A percentile compares a stretch with the other conserved stretches of the same genome.
Evolutionary conservation across 225 moss, liverwort and hornwort species (phyloP).

Genomic region (Physcomitrellopsis africana): DNA sequence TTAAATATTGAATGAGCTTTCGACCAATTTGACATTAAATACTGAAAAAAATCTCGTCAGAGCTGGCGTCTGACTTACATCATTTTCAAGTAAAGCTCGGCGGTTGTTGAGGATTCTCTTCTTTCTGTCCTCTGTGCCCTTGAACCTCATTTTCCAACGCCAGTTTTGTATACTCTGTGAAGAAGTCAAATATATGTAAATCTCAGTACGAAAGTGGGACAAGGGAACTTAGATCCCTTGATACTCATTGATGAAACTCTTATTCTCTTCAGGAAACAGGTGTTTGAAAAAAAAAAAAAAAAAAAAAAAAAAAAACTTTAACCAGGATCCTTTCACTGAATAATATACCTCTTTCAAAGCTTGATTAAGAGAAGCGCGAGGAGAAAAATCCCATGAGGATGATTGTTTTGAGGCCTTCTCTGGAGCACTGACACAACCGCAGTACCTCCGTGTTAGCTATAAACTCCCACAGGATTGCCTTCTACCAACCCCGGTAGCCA

Average conservation of each 20-base stretch:
- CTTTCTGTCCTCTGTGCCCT: constrained; percentile 75
- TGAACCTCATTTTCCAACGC: constrained; percentile 87
- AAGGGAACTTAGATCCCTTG: neutral
- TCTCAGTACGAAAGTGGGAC: neutral
- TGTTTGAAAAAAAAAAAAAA: neutral
- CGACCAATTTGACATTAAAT: neutral
- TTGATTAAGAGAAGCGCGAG: constrained; percentile 68
- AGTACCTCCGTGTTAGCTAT: constrained; percentile 2
- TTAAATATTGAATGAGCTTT: too few relatives aligned
- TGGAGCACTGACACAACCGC: constrained; percentile 62
- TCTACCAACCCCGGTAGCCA: neutral
- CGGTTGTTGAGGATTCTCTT: constrained; percentile 71
- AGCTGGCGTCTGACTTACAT: constrained; percentile 50
- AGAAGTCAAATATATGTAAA: constrained; percentile 14
- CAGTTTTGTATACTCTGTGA: constrained; percentile 77
- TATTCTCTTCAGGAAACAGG: too few relatives aligned
- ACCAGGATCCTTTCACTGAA: neutral
- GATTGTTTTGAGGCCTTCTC: constrained; percentile 55
- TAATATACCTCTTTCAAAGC: constrained; percentile 75
- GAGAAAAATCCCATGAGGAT: constrained; percentile 73
- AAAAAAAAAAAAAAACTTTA: neutral
- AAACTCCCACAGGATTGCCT: neutral
- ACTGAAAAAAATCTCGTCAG: neutral
- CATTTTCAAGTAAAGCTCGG: constrained; percentile 80
- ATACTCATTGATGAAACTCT: neutral